Evolutionary conservation across 257 asterid species (phyloP).

Genomic region (Verbena officinalis): DNA sequence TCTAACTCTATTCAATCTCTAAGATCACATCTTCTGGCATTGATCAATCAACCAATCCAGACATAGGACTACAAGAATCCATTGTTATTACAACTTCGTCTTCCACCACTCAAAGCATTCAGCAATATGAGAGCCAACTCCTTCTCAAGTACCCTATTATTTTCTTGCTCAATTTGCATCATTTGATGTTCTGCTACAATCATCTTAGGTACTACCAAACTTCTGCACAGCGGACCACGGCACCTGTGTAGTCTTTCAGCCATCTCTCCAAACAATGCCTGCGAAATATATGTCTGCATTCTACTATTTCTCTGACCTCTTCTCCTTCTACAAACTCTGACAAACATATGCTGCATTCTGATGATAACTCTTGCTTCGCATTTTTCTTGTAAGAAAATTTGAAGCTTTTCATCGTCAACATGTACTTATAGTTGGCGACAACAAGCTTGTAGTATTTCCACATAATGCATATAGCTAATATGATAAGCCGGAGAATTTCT

Average conservation of each 20-base stretch:
- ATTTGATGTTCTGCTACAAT: conserved; percentile 35
- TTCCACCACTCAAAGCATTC: conserved; percentile 25
- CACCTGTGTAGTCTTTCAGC: conserved; percentile 35
- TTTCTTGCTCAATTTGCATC: conserved; percentile 26
- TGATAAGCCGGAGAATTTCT: conserved; percentile 26
- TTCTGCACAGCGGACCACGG: conserved; percentile 67
- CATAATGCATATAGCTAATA: conserved; percentile 23
- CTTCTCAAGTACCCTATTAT: conserved; percentile 30
- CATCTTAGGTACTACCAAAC: conserved; percentile 46
- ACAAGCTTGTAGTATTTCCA: conserved; percentile 17
- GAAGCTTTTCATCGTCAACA: conserved; percentile 34
- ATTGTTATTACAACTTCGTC: conserved; percentile 30
- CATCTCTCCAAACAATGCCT: conserved; percentile 39
- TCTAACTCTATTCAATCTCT: too few relatives aligned
- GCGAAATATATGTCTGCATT: conserved; percentile 48
- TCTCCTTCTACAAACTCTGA: conserved; percentile 41
- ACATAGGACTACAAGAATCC: conserved; percentile 19
- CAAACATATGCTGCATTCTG: conserved; percentile 45
- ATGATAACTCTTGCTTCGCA: neutral
- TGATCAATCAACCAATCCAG: too few relatives aligned
- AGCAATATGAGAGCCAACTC: conserved; percentile 46
- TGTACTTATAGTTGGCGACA: conserved; percentile 27
- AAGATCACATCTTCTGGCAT: too few relatives aligned
- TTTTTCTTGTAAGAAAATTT: conserved; percentile 30
- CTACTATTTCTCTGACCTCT: conserved; percentile 31